Conservation (phyloP, 768 basidiomycete species). For the Pseudohyphozyma bogoriensis region DNA sequence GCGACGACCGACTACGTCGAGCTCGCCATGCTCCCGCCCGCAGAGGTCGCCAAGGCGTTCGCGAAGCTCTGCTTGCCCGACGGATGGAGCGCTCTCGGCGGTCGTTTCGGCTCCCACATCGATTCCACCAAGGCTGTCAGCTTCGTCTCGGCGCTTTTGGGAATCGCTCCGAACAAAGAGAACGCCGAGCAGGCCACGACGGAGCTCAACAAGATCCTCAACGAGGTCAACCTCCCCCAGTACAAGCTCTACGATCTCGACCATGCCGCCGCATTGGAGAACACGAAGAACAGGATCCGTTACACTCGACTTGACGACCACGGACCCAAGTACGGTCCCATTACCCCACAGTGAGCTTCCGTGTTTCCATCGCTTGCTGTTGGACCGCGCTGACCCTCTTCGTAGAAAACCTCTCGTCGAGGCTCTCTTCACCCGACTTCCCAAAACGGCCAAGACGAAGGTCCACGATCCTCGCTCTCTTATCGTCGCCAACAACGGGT, state of each 20-base stretch:
- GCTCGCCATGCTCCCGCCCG: conserved; percentile 44
- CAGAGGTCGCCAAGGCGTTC: conserved; percentile 45
- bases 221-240: conserved; percentile 76
- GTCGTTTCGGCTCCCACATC: conserved; percentile 57
- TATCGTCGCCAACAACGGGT: conserved; percentile 92
- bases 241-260: conserved; percentile 72
- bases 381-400: not conserved
- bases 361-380: conserved; percentile 10
- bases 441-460: conserved; percentile 40
- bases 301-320: conserved; percentile 71
- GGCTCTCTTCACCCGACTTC: conserved; percentile 79
- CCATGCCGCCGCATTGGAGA: conserved; percentile 57
- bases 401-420: conserved; percentile 74
- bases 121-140: conserved; percentile 59
- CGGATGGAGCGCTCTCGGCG: conserved; percentile 24
- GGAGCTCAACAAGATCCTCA: conserved; percentile 66
- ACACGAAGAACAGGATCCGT: conserved; percentile 62
- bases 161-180: conserved; percentile 40
- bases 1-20: conserved; percentile 46
- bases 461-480: conserved; percentile 50
- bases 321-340: conserved; percentile 74
- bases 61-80: conserved; percentile 20
- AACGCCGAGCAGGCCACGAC: conserved; percentile 52
- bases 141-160: conserved; percentile 58
- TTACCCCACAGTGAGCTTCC: conserved; percentile 61